These are phyloP conservation scores for Raphidocelis subcapitata DNA, from an alignment of 139 green algal genomes.

Conservation along the genomic window DNA sequence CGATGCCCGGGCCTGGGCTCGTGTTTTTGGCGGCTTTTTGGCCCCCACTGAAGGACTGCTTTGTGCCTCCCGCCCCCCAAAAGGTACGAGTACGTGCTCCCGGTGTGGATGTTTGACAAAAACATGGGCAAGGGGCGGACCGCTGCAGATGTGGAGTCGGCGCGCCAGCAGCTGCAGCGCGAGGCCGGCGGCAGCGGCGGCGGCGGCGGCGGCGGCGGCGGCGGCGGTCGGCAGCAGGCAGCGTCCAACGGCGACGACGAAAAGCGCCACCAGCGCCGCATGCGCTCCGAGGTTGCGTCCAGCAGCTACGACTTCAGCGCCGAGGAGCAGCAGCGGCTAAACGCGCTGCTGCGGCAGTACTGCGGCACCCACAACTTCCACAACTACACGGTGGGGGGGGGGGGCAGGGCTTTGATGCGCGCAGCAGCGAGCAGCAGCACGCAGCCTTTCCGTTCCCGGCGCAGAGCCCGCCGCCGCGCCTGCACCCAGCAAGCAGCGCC, in stretches of 20 bases:
- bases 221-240: not conserved
- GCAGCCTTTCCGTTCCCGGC: not conserved
- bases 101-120: constrained; percentile 81
- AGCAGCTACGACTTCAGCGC: constrained; percentile 46
- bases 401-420: not conserved
- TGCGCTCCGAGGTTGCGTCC: constrained; percentile 4
- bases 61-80: too few species aligned
- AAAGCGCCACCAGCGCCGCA: not conserved
- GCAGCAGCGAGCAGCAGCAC: not conserved
- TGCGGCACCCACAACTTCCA: constrained; percentile 92
- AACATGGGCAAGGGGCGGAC: not conserved
- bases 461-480: too few species aligned
- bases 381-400: constrained; percentile 76
- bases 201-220: constrained; percentile 43
- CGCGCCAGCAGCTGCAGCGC: constrained; percentile 1
- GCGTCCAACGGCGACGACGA: not conserved
- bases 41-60: not conserved
- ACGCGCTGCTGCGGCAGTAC: constrained; percentile 70
- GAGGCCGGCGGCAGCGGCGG: constrained; percentile 62
- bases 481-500: not conserved
- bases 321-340: constrained; percentile 43
- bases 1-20: too few species aligned
- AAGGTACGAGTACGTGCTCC: constrained; percentile 94
- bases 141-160: not conserved
- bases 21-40: too few species aligned